Evolutionary conservation across 352 stramenopile species (phyloP).

Genomic region (Albugo laibachii): DNA sequence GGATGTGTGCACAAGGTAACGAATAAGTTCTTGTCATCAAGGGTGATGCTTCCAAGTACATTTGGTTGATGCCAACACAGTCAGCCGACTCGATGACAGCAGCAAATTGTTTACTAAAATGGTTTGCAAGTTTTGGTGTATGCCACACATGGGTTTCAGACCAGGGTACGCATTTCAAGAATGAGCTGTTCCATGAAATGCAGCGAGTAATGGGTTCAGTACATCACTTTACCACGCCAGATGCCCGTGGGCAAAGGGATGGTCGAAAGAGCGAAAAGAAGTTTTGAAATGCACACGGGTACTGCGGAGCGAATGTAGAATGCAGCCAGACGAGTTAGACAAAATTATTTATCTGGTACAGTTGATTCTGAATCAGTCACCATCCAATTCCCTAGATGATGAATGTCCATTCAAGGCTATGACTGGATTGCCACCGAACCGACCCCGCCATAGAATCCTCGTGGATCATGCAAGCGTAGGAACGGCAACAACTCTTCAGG

Average conservation of each 20-base stretch:
- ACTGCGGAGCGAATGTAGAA: not conserved
- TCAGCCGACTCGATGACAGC: no score
- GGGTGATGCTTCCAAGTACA: not conserved
- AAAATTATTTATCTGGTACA: not conserved
- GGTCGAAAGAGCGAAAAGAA: no score
- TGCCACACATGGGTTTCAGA: not conserved
- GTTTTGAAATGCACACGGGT: no score
- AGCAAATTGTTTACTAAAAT: not conserved
- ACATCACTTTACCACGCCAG: no score
- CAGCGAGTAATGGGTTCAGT: no score
- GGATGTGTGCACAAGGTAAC: not conserved
- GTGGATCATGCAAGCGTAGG: not conserved
- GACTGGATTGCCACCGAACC: no score
- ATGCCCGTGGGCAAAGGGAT: no score
- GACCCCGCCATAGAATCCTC: no score
- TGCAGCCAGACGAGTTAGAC: not conserved
- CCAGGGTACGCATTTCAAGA: no score
- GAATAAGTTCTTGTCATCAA: not conserved
- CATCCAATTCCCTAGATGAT: slow-evolving; percentile 1
- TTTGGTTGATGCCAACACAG: no score
- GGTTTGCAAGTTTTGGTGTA: slow-evolving; percentile 3
- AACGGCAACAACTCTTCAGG: not conserved
- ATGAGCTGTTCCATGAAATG: no score
- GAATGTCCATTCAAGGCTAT: not conserved
- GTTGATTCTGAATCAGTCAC: not conserved